phyloP scores from a whole-genome alignment of 441 rosid species.

The Raphanus hybrid region DNA sequence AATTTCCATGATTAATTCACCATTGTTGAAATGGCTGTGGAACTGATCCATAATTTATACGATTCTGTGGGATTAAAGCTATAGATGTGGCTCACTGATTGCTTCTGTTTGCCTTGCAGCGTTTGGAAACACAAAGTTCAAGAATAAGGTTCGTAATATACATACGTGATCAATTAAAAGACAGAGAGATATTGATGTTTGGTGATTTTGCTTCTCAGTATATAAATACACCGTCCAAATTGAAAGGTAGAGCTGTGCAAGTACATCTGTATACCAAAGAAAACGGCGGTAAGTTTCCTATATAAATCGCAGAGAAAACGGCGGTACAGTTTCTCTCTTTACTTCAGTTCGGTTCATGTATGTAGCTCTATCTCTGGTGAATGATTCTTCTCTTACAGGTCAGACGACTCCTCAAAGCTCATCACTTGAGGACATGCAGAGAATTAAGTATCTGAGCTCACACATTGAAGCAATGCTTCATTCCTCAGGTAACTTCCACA shows the following conservation, averaged over 20 bases:
- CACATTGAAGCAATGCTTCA: slow-evolving; percentile 60
- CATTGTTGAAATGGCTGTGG: too few relatives aligned
- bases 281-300: slow-evolving; percentile 60
- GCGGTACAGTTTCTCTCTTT: slow-evolving; percentile 22
- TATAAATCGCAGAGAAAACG: slow-evolving; percentile 67
- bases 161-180: too few relatives aligned
- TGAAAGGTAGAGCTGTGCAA: background rate
- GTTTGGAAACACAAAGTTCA: too few relatives aligned
- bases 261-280: slow-evolving; percentile 41
- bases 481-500: slow-evolving; percentile 55
- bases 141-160: too few relatives aligned
- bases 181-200: too few relatives aligned
- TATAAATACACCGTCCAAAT: slow-evolving; percentile 47
- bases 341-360: background rate
- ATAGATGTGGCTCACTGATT: too few relatives aligned
- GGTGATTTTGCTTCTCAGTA: too few relatives aligned
- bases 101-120: too few relatives aligned
- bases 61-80: too few relatives aligned
- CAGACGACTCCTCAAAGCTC: slow-evolving; percentile 40
- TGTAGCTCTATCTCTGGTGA: background rate
- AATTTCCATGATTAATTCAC: background rate
- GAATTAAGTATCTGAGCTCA: slow-evolving; percentile 47
- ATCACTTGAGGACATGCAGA: slow-evolving; percentile 49
- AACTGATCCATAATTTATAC: too few relatives aligned
- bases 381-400: slow-evolving; percentile 46